Evolutionary conservation across 2,329 filamentous ascomycete genomes (phyloP), one percentile per base, ranked within the genome.

Genomic region (Pseudogymnoascus sp.): DNA sequence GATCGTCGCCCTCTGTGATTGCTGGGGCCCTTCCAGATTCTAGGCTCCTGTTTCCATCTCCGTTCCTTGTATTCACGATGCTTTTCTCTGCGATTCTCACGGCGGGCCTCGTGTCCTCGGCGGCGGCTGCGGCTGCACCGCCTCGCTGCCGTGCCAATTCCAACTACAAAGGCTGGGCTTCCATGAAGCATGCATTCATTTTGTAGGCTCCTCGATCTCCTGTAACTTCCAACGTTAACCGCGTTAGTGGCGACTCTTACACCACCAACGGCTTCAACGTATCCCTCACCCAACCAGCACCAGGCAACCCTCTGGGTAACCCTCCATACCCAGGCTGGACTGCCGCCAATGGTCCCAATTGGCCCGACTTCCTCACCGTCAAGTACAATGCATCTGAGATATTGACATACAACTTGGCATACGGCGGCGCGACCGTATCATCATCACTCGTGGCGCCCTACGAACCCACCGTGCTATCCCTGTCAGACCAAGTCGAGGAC

Each of bases 401-500:
- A 12, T 70, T 78, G 47, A 81, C 79, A 1, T 80, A 81, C 69
- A 81, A 83, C 65, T 66, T 82, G 8, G 79, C 80, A 6, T 79
- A 77, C 61, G 79, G 74, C 18, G 75, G 74, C 30, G 74, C 75
- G 20, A 76, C 73, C 14, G 71, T 76, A n/a, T 66, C 74, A 43
- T 69, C 73, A 9, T 63, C 67, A 5, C 72, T 76, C 20, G 74
- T 77, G 6, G 68, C 65, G 5, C 74, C 74, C 2, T 77, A 69
- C 47, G 58, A 66, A 14, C 69, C 70, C n/a, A 67, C 68, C 9
- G 74, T 76, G 4, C 71, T 72, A 33, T 75, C 72, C 2, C 68
- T 77, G 43, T 67, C 70, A 20, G 63, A 75, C 18, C 75, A 77
- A 63, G 66, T 77, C 28, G 73, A 75, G 62, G 68, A 73, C 0